Percentiles rank a stretch among this genome's conserved stretches.
These are phyloP conservation scores for Agarophyton chilense DNA, from an alignment of 23 red algal species.

Conservation along the genomic window DNA sequence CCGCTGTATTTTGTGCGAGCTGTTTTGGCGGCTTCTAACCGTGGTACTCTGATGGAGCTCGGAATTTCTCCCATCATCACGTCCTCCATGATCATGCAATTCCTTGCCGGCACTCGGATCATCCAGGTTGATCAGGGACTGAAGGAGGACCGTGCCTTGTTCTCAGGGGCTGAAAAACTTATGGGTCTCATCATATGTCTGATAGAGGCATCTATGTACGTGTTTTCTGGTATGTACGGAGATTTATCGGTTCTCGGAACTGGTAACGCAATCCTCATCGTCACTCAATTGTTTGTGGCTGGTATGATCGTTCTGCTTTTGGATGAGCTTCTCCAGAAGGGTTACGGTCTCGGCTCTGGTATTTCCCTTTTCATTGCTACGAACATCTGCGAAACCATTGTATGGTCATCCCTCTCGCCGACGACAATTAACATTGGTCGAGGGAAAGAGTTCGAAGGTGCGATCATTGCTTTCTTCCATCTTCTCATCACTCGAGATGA, in stretches of 20 bases:
- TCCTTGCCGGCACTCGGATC: constrained; percentile 91
- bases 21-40: constrained; percentile 92
- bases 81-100: constrained; percentile 97
- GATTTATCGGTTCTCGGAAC: constrained; percentile 83
- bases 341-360: constrained; percentile 95
- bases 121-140: constrained; percentile 93
- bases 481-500: constrained; percentile 89
- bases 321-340: constrained; percentile 98
- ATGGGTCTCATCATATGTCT: constrained; percentile 92
- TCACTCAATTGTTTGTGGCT: constrained; percentile 94
- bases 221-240: constrained; percentile 98
- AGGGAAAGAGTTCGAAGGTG: constrained; percentile 98
- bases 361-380: constrained; percentile 99
- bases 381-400: constrained; percentile 97
- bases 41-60: constrained; percentile 99
- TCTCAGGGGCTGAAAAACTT: constrained; percentile 95
- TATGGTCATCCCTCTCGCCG: constrained; percentile 97
- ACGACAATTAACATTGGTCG: constrained; percentile 97
- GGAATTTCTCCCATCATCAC: constrained; percentile 98
- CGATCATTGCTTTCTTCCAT: constrained; percentile 97
- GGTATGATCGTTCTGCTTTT: constrained; percentile 96
- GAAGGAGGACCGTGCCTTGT: constrained; percentile 92
- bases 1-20: constrained; percentile 96
- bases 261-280: constrained; percentile 88
- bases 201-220: constrained; percentile 89